Conservation (phyloP, 2,329 filamentous ascomycete genomes). For the Epichloe uncinata region DNA sequence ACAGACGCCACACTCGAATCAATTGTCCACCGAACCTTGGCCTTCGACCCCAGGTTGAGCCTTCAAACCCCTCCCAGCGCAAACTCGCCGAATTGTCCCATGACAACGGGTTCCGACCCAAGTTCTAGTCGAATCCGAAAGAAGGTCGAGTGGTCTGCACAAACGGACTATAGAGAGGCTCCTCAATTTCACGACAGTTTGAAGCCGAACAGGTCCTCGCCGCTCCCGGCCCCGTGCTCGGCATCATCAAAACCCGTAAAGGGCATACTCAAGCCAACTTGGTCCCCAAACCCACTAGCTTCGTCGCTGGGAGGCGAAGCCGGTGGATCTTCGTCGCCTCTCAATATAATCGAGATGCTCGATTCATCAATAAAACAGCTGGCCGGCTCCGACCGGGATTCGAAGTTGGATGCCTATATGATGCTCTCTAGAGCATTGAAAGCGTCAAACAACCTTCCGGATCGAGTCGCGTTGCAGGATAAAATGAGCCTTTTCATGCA, state of each 20-base stretch:
- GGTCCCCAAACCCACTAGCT: conserved; percentile 33
- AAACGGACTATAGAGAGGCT: conserved; percentile 43
- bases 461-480: no score
- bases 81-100: conserved; percentile 29
- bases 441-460: no score
- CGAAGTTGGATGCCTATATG: no score
- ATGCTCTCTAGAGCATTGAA: no score
- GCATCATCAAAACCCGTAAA: conserved; percentile 35
- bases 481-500: no score
- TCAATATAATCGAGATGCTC: no score
- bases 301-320: conserved; percentile 28
- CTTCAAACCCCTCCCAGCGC: conserved; percentile 39
- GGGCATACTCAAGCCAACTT: conserved; percentile 65
- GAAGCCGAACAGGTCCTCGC: conserved; percentile 24
- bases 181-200: conserved; percentile 29
- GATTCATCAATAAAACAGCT: no score
- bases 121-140: conserved; percentile 35
- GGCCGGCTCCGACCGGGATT: no score
- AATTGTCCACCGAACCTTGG: conserved; percentile 21
- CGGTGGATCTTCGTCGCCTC: conserved; percentile 23
- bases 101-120: conserved; percentile 27
- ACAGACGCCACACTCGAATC: conserved; percentile 22
- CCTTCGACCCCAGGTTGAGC: conserved; percentile 23
- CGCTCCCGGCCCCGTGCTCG: conserved; percentile 27
- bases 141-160: conserved; percentile 43